Evolutionary conservation across 1,284 basidiomycete species (phyloP).

Genomic region (Marasmius oreades): DNA sequence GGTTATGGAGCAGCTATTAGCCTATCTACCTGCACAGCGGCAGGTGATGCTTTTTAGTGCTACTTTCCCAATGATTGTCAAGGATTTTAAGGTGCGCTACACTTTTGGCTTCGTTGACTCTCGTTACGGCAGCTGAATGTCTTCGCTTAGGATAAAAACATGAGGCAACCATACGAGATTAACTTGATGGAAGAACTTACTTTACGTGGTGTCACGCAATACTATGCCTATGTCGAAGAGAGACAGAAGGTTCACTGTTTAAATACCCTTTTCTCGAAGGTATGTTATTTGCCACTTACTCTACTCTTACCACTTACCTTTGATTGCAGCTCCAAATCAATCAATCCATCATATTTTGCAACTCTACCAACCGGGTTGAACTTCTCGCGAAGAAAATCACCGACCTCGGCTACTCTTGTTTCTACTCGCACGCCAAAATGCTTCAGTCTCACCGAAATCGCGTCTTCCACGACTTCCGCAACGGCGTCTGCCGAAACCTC

Average conservation of each 20-base stretch:
- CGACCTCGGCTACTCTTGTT: conserved; percentile 98
- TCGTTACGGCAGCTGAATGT: conserved; percentile 5
- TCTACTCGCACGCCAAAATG: conserved; percentile 99
- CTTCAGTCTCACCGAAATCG: conserved; percentile 97
- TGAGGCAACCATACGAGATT: conserved; percentile 95
- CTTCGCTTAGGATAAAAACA: conserved; percentile 85
- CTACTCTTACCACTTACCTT: not conserved
- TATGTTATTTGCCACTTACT: conserved; percentile 27
- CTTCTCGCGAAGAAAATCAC: conserved; percentile 99
- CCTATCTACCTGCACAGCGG: conserved; percentile 80
- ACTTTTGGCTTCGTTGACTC: not conserved
- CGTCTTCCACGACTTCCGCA: conserved; percentile 99
- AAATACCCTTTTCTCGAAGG: conserved; percentile 96
- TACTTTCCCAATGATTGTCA: conserved; percentile 98
- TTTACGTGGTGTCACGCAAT: conserved; percentile 97
- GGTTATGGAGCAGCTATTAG: conserved; percentile 95
- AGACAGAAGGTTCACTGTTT: conserved; percentile 99
- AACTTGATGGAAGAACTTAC: conserved; percentile 99
- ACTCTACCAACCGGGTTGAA: conserved; percentile 99
- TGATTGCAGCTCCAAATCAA: conserved; percentile 96
- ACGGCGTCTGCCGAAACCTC: conserved; percentile 96
- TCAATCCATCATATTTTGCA: conserved; percentile 99
- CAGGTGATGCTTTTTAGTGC: conserved; percentile 99
- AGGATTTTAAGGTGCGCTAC: conserved; percentile 87
- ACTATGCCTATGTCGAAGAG: conserved; percentile 99